Base-by-base conservation (phyloP, 1,139 yeast genomes). In the Trichomonascaceae sp. region DNA sequence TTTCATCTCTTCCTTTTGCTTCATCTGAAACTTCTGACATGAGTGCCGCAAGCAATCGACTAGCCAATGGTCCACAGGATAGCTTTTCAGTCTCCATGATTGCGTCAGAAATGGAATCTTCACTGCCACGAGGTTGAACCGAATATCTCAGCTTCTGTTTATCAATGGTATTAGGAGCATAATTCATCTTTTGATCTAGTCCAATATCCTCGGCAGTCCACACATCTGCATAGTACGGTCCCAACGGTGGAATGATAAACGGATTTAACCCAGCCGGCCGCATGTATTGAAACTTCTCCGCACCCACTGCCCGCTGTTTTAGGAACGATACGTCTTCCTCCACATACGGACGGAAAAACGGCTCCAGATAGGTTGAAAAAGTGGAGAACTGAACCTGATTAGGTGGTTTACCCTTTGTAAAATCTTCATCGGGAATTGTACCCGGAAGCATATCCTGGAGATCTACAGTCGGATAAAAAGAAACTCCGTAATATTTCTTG, bases 321-420 rank as follows among this genome's bases (percentile, higher is more conserved):
- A 93, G 72, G 62, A 89, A 83, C 51, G 84, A 83, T 45, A 90
- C 66, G 66, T 93, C 99, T 43, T 90, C 96, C 58, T 85, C 96
- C 24, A 79, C 74, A 61, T 81, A 87, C 6, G 81, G 80, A 56
- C 96, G 77, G 71, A 86, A 91, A 67, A 81, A 93, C 39, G 93
- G 88, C 66, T 93, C 99, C 49, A 90, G 78, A 61, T 86, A 89
- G 0, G 93, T 74, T 59, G 88, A 85, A 68, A 88, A 95, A 0
- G 99, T 91, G 17, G 89, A 78, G 68, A 87, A 90, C 65, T 90
- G 97, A 19, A 93, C 95, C 71, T 93, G 99, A 68, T 88, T 91
- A 1, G 89, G 73, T 7, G 97, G 97, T 64, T 91, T 91, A 20
- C 83, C 83, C 58, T 84, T 82, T 9, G 96, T 85, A 64, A 87